Conservation (phyloP, 2,329 filamentous ascomycete genomes). For the Harringtonia lauricola region DNA sequence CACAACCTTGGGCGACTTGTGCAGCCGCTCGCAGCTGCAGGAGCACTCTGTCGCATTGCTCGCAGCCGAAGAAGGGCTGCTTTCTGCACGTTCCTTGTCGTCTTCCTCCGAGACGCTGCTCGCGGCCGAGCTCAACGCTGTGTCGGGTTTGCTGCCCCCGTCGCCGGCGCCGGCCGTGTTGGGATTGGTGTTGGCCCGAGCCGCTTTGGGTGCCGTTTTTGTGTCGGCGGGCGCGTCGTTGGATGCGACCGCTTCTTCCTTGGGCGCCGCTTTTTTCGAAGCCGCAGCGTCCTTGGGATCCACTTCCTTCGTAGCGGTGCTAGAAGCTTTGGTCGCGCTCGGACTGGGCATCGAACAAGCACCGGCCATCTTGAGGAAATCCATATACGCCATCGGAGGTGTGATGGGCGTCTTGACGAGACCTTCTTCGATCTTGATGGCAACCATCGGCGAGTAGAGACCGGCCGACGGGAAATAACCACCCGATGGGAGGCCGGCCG, state of each 20-base stretch:
- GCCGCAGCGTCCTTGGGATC: slow-evolving; percentile 19
- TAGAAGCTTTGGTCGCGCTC: background rate
- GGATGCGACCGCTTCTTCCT: too few species aligned
- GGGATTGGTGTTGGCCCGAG: too few species aligned
- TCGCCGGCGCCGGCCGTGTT: slow-evolving; percentile 16
- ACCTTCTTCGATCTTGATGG: slow-evolving; percentile 57
- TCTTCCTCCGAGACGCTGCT: slow-evolving; percentile 14
- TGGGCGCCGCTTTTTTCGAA: too few species aligned
- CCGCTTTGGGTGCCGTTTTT: too few species aligned
- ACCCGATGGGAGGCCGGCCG: slow-evolving; percentile 26
- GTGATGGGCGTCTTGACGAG: slow-evolving; percentile 74
- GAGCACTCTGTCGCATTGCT: slow-evolving; percentile 44
- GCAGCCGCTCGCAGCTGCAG: slow-evolving; percentile 41
- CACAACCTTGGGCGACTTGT: slow-evolving; percentile 33
- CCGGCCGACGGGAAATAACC: slow-evolving; percentile 26
- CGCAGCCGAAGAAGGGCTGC: slow-evolving; percentile 42
- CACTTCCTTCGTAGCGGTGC: background rate
- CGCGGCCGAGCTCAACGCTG: slow-evolving; percentile 13
- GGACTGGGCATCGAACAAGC: background rate
- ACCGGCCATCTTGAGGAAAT: slow-evolving; percentile 69
- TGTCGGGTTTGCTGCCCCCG: slow-evolving; percentile 31
- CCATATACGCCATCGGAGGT: slow-evolving; percentile 79
- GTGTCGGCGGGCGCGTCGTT: too few species aligned
- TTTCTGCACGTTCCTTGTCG: slow-evolving; percentile 21
- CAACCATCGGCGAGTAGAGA: slow-evolving; percentile 29